A percentile compares a stretch with the other conserved stretches of the same genome.
Evolutionary conservation across 345 rosid species (phyloP).

Genomic region (Euphorbia peplus): DNA sequence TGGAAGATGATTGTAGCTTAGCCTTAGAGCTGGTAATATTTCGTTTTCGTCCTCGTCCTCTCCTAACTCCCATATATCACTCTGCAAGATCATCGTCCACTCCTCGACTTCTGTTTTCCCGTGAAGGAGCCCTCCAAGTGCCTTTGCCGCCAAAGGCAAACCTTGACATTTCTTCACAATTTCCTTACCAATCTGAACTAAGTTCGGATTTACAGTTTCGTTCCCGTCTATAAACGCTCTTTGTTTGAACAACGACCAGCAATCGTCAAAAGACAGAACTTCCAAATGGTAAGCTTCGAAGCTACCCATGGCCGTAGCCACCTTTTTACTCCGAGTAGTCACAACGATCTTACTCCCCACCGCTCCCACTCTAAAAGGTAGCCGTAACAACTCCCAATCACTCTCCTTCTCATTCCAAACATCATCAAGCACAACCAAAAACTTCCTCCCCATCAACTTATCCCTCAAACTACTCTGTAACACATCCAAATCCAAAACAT

Average conservation of each 20-base stretch:
- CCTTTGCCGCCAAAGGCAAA: constrained; percentile 21
- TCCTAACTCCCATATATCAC: constrained; percentile 18
- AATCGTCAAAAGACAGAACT: constrained; percentile 8
- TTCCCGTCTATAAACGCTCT: constrained; percentile 19
- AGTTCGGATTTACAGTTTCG: constrained; percentile 13
- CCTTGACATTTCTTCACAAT: constrained; percentile 21
- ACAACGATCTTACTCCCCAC: constrained; percentile 22
- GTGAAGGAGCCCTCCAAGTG: constrained; percentile 15
- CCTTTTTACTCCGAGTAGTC: constrained; percentile 19
- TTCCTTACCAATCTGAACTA: constrained; percentile 16
- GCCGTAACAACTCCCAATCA: constrained; percentile 12
- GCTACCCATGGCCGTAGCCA: constrained; percentile 9
- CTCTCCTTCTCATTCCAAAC: constrained; percentile 19
- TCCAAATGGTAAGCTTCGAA: constrained; percentile 1
- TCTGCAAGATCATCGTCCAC: constrained; percentile 16
- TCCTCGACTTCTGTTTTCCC: constrained; percentile 6
- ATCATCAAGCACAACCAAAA: constrained; percentile 25
- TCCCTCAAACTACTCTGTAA: constrained; percentile 15
- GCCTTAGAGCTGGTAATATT: constrained; percentile 17
- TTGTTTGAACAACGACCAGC: constrained; percentile 15
- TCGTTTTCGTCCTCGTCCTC: constrained; percentile 9
- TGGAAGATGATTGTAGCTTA: constrained; percentile 20
- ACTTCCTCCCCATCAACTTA: constrained; percentile 14
- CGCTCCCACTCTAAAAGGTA: constrained; percentile 17
- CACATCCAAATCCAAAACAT: constrained; percentile 9